These are phyloP conservation scores for Mortierella sp. DNA, from an alignment of 371 early-diverging fungal species.

Conservation along the genomic window DNA sequence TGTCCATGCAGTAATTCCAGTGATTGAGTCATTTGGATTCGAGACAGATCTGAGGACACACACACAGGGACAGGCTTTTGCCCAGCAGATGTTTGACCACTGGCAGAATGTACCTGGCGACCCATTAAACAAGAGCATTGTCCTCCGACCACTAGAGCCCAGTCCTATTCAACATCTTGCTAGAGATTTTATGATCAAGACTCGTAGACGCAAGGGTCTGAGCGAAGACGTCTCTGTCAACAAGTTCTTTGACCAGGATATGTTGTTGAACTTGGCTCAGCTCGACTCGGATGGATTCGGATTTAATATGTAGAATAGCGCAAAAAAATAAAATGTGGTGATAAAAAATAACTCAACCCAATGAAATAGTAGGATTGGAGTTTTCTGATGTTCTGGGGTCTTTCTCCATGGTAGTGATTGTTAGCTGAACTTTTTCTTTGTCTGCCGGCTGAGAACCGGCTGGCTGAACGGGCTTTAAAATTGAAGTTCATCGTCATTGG, in stretches of 20 bases:
- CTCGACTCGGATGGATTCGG: slow-evolving; percentile 56
- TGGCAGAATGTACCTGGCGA: slow-evolving; percentile 99
- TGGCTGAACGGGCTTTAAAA: no score
- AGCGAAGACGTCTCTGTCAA: slow-evolving; percentile 94
- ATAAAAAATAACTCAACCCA: background rate
- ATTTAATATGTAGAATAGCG: slow-evolving; percentile 27
- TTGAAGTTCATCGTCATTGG: no score
- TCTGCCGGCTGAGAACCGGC: no score
- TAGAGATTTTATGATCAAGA: slow-evolving; percentile 98
- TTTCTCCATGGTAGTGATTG: no score
- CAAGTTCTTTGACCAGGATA: slow-evolving; percentile 96
- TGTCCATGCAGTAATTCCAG: slow-evolving; percentile 94
- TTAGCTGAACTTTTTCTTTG: no score
- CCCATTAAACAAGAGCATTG: slow-evolving; percentile 91
- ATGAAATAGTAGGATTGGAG: background rate
- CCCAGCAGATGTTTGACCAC: slow-evolving; percentile 96
- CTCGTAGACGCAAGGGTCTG: slow-evolving; percentile 92
- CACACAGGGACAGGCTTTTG: slow-evolving; percentile 97
- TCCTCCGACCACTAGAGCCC: slow-evolving; percentile 91
- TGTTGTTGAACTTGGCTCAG: slow-evolving; percentile 76
- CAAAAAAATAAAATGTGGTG: background rate
- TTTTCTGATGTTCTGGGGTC: no score
- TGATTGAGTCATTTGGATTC: slow-evolving; percentile 96
- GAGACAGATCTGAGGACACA: slow-evolving; percentile 97
- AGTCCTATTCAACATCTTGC: slow-evolving; percentile 90